phyloP scores from a whole-genome alignment of 805 yeast genomes.

The Ogataea philodendri region DNA sequence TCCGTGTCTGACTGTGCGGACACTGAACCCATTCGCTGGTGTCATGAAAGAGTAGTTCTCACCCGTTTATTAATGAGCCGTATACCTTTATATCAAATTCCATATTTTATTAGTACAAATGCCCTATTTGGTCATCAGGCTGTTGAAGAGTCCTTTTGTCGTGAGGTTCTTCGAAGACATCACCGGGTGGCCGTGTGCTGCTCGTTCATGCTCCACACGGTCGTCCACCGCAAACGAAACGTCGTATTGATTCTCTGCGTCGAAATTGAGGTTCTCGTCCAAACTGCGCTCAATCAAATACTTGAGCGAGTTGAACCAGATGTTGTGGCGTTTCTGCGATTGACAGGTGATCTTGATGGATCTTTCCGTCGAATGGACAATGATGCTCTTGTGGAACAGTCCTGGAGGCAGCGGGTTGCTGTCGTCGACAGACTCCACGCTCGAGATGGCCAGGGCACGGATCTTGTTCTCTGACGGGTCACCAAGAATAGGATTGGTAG shows the following conservation, averaged over 20 bases:
- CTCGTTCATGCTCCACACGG: constrained; percentile 31
- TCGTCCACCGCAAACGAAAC: constrained; percentile 29
- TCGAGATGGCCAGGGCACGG: constrained; percentile 73
- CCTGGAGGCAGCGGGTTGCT: constrained; percentile 89
- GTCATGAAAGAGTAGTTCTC: constrained; percentile 17
- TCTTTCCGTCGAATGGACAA: constrained; percentile 63
- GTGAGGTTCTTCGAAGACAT: constrained; percentile 17
- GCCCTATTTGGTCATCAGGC: constrained; percentile 10
- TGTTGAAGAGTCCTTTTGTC: constrained; percentile 18
- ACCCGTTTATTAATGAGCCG: constrained; percentile 18
- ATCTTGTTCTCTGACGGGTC: constrained; percentile 67
- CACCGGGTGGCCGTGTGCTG: constrained; percentile 27
- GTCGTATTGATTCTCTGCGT: constrained; percentile 38
- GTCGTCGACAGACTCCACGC: constrained; percentile 79
- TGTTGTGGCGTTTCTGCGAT: constrained; percentile 80
- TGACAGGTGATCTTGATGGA: constrained; percentile 81
- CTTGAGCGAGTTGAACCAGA: constrained; percentile 84
- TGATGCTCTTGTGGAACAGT: constrained; percentile 76
- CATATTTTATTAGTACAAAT: not conserved
- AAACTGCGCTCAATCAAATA: constrained; percentile 67
- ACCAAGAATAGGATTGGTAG: constrained; percentile 69
- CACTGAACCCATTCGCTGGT: constrained; percentile 73
- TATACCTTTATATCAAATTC: not conserved
- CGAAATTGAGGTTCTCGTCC: constrained; percentile 55
- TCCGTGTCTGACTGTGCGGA: constrained; percentile 91